A percentile compares a stretch with the other conserved stretches of the same genome.
phyloP scores from a whole-genome alignment of 1,284 basidiomycete genomes.

The Mycena citricolor region DNA sequence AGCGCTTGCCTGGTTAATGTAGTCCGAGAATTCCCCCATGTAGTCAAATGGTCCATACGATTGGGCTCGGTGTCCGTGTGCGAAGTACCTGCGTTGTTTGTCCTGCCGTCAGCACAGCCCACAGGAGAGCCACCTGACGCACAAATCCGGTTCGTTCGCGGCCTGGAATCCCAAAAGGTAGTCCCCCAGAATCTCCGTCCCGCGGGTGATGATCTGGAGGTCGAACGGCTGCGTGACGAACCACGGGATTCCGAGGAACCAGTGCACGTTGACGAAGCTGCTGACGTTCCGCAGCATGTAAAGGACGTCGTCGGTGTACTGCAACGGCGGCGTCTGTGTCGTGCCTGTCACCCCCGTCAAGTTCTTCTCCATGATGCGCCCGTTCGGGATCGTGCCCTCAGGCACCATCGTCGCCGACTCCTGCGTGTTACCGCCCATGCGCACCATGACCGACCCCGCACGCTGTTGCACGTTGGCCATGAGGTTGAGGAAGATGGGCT shows the following conservation, averaged over 20 bases:
- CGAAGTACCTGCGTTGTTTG: neutral
- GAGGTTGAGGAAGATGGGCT: constrained; percentile 71
- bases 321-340: constrained; percentile 51
- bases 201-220: constrained; percentile 24
- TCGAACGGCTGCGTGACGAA: constrained; percentile 22
- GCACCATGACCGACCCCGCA: constrained; percentile 54
- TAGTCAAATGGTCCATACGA: constrained; percentile 47
- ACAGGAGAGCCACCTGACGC: neutral
- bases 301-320: constrained; percentile 51
- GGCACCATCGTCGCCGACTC: constrained; percentile 57
- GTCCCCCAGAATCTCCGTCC: constrained; percentile 51
- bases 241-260: constrained; percentile 50
- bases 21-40: constrained; percentile 46
- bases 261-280: constrained; percentile 49
- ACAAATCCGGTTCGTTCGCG: constrained; percentile 44
- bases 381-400: too few relatives aligned
- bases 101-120: neutral
- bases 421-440: constrained; percentile 77
- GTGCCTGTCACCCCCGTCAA: constrained; percentile 1
- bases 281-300: constrained; percentile 60
- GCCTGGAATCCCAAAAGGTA: constrained; percentile 59
- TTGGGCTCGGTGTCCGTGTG: constrained; percentile 8
- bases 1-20: constrained; percentile 40
- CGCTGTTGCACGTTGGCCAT: constrained; percentile 62
- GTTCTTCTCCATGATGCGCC: constrained; percentile 1